Percentiles rank a stretch among this genome's conserved stretches.
Evolutionary conservation across 768 basidiomycete genomes (phyloP).

Genomic region (Panellus pusillus): DNA sequence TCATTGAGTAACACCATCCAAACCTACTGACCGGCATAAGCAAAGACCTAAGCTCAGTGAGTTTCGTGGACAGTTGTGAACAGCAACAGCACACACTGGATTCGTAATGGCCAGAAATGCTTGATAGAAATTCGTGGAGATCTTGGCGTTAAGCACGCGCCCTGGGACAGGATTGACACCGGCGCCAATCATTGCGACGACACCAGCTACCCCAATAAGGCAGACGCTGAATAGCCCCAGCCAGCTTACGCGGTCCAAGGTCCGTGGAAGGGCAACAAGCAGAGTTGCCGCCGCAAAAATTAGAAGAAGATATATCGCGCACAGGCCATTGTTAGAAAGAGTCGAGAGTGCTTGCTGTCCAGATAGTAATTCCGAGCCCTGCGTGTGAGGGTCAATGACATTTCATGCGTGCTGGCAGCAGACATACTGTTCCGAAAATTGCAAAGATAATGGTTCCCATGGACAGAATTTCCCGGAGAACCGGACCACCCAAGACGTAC

Average conservation of each 20-base stretch:
- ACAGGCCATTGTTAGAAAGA: conserved; percentile 49
- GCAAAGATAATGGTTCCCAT: conserved; percentile 52
- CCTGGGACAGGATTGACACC: conserved; percentile 44
- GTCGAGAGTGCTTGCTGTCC: conserved; percentile 53
- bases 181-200: conserved; percentile 53
- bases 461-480: conserved; percentile 46
- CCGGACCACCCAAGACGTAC: conserved; percentile 46
- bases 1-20: not conserved
- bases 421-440: conserved; percentile 41
- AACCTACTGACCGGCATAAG: conserved; percentile 44
- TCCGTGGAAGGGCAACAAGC: conserved; percentile 46
- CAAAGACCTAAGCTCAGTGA: conserved; percentile 38
- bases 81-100: conserved; percentile 35
- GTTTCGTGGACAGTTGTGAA: not conserved
- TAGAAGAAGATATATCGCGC: conserved; percentile 42
- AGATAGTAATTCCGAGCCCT: conserved; percentile 51
- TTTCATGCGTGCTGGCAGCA: too few species aligned
- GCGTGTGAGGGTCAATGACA: not conserved
- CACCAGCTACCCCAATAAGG: conserved; percentile 44
- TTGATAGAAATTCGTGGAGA: conserved; percentile 42
- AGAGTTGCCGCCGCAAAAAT: conserved; percentile 48
- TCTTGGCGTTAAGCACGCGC: conserved; percentile 37
- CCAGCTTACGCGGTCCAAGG: conserved; percentile 46
- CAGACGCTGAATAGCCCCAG: conserved; percentile 44
- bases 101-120: conserved; percentile 56